These are phyloP conservation scores for Trametes cinnabarina DNA, from an alignment of 768 basidiomycete genomes.

Conservation along the genomic window DNA sequence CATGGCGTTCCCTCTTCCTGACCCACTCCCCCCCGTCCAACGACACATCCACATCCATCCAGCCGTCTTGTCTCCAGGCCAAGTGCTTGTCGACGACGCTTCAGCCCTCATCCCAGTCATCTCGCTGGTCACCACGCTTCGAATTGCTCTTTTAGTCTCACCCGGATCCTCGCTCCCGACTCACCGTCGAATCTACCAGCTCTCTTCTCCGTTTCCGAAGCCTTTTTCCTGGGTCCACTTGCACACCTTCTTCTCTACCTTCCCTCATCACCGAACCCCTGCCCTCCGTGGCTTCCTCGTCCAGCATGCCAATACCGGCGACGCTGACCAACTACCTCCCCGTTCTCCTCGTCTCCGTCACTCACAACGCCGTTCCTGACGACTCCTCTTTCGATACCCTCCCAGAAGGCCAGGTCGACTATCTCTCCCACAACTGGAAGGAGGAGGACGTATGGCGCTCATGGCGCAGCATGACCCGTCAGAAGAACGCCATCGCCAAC, in stretches of 20 bases:
- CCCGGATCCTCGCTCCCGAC: conserved; percentile 10
- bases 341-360: conserved; percentile 63
- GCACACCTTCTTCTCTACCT: not conserved
- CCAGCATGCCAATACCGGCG: conserved; percentile 26
- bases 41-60: not conserved
- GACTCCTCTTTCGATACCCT: conserved; percentile 80
- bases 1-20: conserved; percentile 14
- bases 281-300: conserved; percentile 4
- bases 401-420: conserved; percentile 94
- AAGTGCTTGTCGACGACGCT: conserved; percentile 5
- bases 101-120: not conserved
- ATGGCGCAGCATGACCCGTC: conserved; percentile 98
- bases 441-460: conserved; percentile 98
- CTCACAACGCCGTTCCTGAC: conserved; percentile 58
- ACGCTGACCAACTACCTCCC: conserved; percentile 55
- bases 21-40: not conserved
- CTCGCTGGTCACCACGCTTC: conserved; percentile 5
- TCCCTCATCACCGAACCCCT: not conserved
- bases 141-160: conserved; percentile 1
- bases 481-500: conserved; percentile 98
- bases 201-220: not conserved
- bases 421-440: conserved; percentile 95
- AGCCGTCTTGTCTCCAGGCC: conserved; percentile 7
- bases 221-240: not conserved
- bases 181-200: conserved; percentile 4